Evolutionary conservation across 345 rosid genomes (phyloP).

Genomic region (Kernera saxatilis): DNA sequence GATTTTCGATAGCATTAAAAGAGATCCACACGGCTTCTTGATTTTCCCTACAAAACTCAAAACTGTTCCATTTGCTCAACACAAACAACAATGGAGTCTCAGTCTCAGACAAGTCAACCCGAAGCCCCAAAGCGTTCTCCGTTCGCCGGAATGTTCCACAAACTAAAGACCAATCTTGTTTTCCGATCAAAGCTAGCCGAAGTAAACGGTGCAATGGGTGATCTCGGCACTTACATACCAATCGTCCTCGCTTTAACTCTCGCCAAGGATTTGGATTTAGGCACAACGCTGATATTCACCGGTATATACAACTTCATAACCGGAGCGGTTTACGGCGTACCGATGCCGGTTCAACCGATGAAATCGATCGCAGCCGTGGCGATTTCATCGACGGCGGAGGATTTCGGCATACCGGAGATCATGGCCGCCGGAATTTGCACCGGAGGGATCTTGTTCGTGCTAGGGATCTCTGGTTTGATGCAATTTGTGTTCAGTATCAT

Average conservation of each 20-base stretch:
- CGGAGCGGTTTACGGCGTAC: constrained; percentile 69
- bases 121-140: constrained; percentile 5
- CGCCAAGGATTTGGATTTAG: constrained; percentile 66
- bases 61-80: background rate
- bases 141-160: constrained; percentile 28
- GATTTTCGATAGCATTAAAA: background rate
- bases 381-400: constrained; percentile 37
- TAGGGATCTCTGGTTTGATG: constrained; percentile 81
- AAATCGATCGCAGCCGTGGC: constrained; percentile 79
- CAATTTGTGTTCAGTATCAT: constrained; percentile 51
- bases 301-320: constrained; percentile 69
- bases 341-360: constrained; percentile 97
- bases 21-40: background rate
- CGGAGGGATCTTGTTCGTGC: constrained; percentile 53
- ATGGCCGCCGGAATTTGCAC: constrained; percentile 80
- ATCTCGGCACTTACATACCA: constrained; percentile 81
- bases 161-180: constrained; percentile 40
- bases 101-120: constrained; percentile 13
- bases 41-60: background rate
- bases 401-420: constrained; percentile 63
- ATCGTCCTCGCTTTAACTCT: constrained; percentile 77
- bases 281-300: constrained; percentile 73
- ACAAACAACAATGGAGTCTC: constrained; percentile 22
- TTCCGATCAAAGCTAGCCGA: constrained; percentile 60
- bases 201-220: constrained; percentile 86